Evolutionary conservation across 192 early-diverging fungal genomes (phyloP), one percentile per base, ranked within the genome.

Genomic region (Coemansia sp.): DNA sequence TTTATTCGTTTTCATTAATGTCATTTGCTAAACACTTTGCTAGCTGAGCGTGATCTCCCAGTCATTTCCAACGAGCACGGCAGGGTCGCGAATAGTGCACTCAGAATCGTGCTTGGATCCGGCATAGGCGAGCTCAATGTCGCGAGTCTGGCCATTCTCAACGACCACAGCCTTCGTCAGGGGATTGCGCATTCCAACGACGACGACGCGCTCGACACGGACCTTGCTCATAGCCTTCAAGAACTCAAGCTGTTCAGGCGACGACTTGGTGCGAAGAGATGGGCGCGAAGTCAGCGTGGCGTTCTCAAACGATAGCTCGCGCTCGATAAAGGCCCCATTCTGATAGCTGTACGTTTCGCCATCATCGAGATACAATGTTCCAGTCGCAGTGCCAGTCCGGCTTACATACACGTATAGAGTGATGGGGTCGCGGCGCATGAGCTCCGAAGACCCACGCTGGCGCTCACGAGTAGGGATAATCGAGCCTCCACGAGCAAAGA

Each of bases 291-390:
- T 69, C 68, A 70, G 78, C 74, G 48, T 78, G 29, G 39, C 70
- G 11, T 63, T 63, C 14, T 48, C 67, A 68, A 73, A 80, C 38
- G 46, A 51, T 50, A 85, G 64, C 27, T 75, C 69, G 38, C 80
- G 74, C 64, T 79, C 76, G 21, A 95, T 80, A 77, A 90, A 98
- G 32, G 82, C 85, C 3, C 93, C 93, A 0, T 80, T 64, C 68
- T 87, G 65, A 67, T 88, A 92, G 37, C 82, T 87, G 70, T 88
- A 98, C 1, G 88, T 83, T 55, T 92, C 86, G 10, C 95, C 98
- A 69, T 99, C 98, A 77, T 99, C 98, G 50, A 93, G 70, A 69
- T 98, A 98, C 19, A 99, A 69, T n/a, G 63, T 61, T 25, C 96
- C 98, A 3, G 67, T 59, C 6, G 97, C 94, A 21, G 86, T 74